phyloP scores from a whole-genome alignment of 2,329 filamentous ascomycete genomes.

The Penicillium sp. region DNA sequence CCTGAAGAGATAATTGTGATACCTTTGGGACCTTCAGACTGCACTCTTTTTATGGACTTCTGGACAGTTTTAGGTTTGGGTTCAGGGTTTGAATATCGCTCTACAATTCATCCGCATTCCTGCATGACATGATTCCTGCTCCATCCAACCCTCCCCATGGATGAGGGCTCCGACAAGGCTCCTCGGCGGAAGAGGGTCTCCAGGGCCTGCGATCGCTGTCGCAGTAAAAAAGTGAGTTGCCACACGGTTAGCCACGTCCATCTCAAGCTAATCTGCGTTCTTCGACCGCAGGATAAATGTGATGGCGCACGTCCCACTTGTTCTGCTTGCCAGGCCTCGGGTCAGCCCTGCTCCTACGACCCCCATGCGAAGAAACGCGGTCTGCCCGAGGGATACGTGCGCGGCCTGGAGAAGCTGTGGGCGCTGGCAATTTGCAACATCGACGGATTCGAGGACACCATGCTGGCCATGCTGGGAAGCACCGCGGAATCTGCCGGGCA shows the following conservation, averaged over 20 bases:
- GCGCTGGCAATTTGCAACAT: slow-evolving; percentile 43
- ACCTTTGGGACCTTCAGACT: neutral
- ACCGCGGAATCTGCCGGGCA: slow-evolving; percentile 31
- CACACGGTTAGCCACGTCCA: neutral
- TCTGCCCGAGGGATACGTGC: slow-evolving; percentile 45
- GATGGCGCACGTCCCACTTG: slow-evolving; percentile 43
- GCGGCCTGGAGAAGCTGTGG: slow-evolving; percentile 45
- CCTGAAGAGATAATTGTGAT: neutral
- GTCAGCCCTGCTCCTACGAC: slow-evolving; percentile 42
- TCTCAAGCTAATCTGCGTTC: neutral
- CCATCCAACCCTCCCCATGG: slow-evolving; percentile 32
- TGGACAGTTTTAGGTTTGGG: neutral
- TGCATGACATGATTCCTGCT: slow-evolving; percentile 25
- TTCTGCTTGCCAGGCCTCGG: slow-evolving; percentile 39
- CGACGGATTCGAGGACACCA: slow-evolving; percentile 41
- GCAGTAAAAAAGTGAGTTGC: slow-evolving; percentile 38
- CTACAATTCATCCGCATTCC: neutral
- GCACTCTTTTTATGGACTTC: neutral
- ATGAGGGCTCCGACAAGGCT: slow-evolving; percentile 38
- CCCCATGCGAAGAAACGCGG: slow-evolving; percentile 44
- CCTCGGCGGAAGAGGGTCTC: slow-evolving; percentile 44
- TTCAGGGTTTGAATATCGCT: neutral
- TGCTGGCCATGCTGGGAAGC: slow-evolving; percentile 37
- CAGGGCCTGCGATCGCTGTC: slow-evolving; percentile 44
- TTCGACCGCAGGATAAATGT: slow-evolving; percentile 36